Evolutionary conservation across 1,284 basidiomycete species (phyloP).

Genomic region (Clitocybe nebularis): DNA sequence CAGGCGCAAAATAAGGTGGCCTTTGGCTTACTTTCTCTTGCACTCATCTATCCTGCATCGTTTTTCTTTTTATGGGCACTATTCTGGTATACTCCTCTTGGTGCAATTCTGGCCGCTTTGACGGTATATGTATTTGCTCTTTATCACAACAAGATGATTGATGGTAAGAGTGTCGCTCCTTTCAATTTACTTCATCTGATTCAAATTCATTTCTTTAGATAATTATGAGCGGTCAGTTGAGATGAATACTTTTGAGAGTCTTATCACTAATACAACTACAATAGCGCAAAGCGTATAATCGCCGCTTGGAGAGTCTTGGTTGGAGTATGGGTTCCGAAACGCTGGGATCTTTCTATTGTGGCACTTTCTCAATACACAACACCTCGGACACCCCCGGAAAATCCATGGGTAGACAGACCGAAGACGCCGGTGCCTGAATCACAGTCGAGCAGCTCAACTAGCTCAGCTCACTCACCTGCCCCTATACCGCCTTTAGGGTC

Average conservation of each 20-base stretch:
- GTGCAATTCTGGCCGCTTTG: conserved; percentile 47
- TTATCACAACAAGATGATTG: conserved; percentile 79
- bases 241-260: conserved; percentile 11
- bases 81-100: conserved; percentile 61
- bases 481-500: conserved; percentile 19
- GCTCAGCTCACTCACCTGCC: conserved; percentile 20
- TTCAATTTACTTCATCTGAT: no score
- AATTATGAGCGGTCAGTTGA: conserved; percentile 75
- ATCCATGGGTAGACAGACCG: conserved; percentile 61
- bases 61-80: conserved; percentile 84
- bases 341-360: conserved; percentile 69
- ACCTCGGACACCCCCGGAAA: conserved; percentile 60
- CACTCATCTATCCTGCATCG: conserved; percentile 75
- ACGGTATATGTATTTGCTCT: conserved; percentile 71
- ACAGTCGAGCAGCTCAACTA: conserved; percentile 16
- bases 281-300: conserved; percentile 73
- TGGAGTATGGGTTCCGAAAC: conserved; percentile 84
- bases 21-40: conserved; percentile 71
- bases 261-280: no score
- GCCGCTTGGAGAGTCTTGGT: conserved; percentile 89
- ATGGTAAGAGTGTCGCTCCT: no score
- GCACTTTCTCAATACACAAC: conserved; percentile 75
- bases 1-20: conserved; percentile 92
- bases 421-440: conserved; percentile 24
- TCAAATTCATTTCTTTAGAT: conserved; percentile 36